These are phyloP conservation scores for Halenospora varia DNA, from an alignment of 495 filamentous ascomycete species.

Conservation along the genomic window DNA sequence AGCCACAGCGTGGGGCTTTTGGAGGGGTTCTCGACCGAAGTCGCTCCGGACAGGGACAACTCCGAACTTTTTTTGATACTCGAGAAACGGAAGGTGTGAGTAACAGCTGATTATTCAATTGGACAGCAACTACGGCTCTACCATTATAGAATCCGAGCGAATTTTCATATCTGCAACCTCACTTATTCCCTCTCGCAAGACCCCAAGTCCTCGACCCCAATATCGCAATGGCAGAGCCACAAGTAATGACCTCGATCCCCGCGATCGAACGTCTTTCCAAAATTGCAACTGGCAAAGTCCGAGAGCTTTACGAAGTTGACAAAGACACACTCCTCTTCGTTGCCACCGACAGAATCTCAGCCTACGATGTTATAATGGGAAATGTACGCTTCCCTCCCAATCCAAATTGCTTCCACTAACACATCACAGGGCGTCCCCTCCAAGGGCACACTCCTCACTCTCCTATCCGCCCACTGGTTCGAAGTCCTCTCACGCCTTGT, in stretches of 20 bases:
- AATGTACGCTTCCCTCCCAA: conserved; percentile 50
- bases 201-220: no score
- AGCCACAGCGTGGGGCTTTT: neutral
- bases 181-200: neutral
- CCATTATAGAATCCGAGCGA: neutral
- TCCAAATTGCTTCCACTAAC: neutral
- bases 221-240: conserved; percentile 8
- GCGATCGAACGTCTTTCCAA: conserved; percentile 28
- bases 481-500: conserved; percentile 58
- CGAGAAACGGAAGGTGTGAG: neutral
- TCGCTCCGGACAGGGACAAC: neutral
- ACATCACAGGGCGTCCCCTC: conserved; percentile 63
- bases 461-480: conserved; percentile 86
- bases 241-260: conserved; percentile 13
- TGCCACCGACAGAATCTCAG: conserved; percentile 88
- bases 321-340: conserved; percentile 79
- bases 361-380: conserved; percentile 87
- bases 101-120: neutral
- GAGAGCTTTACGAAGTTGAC: conserved; percentile 76
- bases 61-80: no score
- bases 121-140: neutral
- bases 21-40: neutral
- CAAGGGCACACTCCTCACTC: conserved; percentile 83
- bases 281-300: conserved; percentile 63
- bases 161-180: neutral